These are phyloP conservation scores for Inga leiocalycina DNA, from an alignment of 306 rosid genomes.

Conservation along the genomic window DNA sequence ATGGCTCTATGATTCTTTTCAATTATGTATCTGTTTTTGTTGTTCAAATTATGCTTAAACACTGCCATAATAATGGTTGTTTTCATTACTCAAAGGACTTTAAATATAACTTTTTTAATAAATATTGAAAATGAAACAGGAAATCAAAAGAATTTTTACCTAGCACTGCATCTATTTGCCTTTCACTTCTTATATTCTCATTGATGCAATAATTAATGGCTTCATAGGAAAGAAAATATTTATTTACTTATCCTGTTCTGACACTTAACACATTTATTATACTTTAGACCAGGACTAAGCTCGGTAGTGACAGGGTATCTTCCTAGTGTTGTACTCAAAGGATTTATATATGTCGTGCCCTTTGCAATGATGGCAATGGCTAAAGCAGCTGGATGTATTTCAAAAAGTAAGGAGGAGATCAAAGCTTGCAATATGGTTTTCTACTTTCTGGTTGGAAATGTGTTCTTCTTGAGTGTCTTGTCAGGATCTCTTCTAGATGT, in stretches of 20 bases:
- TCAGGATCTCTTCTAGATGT: constrained; percentile 90
- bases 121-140: neutral
- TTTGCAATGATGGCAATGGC: constrained; percentile 87
- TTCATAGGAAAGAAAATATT: constrained; percentile 3
- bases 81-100: neutral
- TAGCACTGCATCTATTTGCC: neutral
- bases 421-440: constrained; percentile 95
- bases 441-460: constrained; percentile 90
- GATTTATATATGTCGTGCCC: constrained; percentile 78
- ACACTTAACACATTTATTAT: constrained; percentile 19
- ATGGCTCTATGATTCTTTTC: neutral
- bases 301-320: constrained; percentile 84
- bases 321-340: constrained; percentile 84
- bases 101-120: neutral
- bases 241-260: constrained; percentile 30
- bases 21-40: neutral
- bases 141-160: neutral
- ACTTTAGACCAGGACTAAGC: constrained; percentile 86
- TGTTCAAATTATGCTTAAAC: neutral
- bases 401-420: constrained; percentile 89
- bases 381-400: constrained; percentile 76
- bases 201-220: neutral
- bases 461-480: constrained; percentile 80
- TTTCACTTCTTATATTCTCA: neutral
- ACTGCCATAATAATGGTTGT: neutral